Percentiles rank a stretch among this genome's conserved stretches.
phyloP scores from a whole-genome alignment of 345 rosid genomes.

The Euphorbia pulcherrima region DNA sequence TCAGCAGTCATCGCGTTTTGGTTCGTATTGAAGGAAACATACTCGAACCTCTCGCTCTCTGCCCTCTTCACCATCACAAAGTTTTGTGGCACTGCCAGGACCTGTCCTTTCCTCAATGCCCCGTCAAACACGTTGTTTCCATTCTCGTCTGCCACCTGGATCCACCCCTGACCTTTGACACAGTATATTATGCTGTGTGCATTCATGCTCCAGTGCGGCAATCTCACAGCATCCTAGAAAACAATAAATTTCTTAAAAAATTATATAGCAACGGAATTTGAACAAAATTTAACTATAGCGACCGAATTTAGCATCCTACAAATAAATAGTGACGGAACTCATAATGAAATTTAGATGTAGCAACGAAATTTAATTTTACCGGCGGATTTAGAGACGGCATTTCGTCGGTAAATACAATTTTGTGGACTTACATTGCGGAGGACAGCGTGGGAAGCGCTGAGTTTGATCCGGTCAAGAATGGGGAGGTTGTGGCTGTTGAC shows the following conservation, averaged over 20 bases:
- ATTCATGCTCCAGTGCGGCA: conserved; percentile 64
- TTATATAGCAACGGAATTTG: too few relatives aligned
- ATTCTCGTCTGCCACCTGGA: conserved; percentile 55
- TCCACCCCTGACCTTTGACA: conserved; percentile 43
- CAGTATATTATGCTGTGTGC: conserved; percentile 58
- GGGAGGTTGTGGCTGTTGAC: conserved; percentile 66
- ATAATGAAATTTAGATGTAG: too few relatives aligned
- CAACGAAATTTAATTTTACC: not conserved
- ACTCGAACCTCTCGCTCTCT: conserved; percentile 51
- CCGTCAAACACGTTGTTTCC: conserved; percentile 56
- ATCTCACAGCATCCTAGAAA: conserved; percentile 46
- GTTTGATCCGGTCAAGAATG: conserved; percentile 43
- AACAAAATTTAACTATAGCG: too few relatives aligned
- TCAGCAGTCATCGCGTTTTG: conserved; percentile 43
- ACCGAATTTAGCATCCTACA: too few relatives aligned
- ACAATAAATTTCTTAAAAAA: not conserved
- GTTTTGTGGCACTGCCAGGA: conserved; percentile 62
- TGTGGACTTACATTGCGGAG: conserved; percentile 31
- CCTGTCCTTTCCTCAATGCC: conserved; percentile 46
- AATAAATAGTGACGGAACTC: too few relatives aligned
- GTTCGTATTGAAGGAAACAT: conserved; percentile 64
- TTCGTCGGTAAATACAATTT: too few relatives aligned
- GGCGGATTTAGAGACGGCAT: too few relatives aligned
- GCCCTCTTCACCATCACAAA: conserved; percentile 50
- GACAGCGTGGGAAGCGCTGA: conserved; percentile 53